Evolutionary conservation across 2,329 filamentous ascomycete species (phyloP).

Genomic region (Verticillium albo-atrum): DNA sequence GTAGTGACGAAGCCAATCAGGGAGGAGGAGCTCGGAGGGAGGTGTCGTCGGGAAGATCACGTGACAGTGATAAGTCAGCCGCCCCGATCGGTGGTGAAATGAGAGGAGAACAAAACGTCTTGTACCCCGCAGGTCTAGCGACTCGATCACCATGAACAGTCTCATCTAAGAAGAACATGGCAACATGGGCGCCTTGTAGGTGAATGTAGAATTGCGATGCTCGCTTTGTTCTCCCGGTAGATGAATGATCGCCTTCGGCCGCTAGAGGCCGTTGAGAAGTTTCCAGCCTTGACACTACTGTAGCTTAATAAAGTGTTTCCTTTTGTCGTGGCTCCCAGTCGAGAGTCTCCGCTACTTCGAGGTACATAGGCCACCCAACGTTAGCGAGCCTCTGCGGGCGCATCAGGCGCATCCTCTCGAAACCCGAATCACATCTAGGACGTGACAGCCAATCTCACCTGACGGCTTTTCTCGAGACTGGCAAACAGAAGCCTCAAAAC

Average conservation of each 20-base stretch:
- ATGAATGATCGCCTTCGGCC: background rate
- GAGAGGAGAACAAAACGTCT: background rate
- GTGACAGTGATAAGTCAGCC: background rate
- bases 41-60: background rate
- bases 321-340: no score
- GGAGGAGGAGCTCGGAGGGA: background rate
- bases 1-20: conserved; percentile 12
- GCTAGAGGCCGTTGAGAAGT: no score
- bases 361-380: no score
- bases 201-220: background rate
- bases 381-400: background rate
- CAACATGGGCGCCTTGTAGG: no score
- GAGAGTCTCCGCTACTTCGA: background rate
- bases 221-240: background rate
- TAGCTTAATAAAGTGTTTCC: no score
- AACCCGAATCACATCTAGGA: background rate
- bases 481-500: background rate
- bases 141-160: background rate
- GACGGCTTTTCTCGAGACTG: background rate
- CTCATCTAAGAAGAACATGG: background rate
- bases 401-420: background rate
- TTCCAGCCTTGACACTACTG: no score
- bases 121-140: background rate
- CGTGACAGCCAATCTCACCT: background rate
- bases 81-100: background rate